A percentile compares a stretch with the other conserved stretches of the same genome.
phyloP scores from a whole-genome alignment of 2,329 filamentous ascomycete species.

The Didymella lethalis region DNA sequence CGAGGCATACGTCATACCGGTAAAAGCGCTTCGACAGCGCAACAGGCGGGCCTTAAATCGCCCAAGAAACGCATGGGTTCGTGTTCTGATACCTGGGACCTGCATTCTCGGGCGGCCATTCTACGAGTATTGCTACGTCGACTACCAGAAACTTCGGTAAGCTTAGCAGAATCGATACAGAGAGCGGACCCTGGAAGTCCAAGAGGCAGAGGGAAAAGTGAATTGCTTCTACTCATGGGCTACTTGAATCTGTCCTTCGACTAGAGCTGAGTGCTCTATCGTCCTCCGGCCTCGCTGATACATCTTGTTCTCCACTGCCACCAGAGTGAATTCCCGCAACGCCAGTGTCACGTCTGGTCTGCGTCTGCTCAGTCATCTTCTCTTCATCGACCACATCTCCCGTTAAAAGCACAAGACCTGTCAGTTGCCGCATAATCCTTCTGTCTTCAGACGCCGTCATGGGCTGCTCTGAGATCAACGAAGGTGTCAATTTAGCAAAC shows the following conservation, averaged over 20 bases:
- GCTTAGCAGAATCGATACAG: too few species aligned
- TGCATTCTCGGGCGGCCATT: background rate
- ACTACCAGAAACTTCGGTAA: too few species aligned
- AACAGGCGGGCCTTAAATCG: conserved; percentile 5
- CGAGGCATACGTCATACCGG: conserved; percentile 27
- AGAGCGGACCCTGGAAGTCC: too few species aligned
- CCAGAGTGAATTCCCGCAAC: background rate
- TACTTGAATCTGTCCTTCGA: background rate
- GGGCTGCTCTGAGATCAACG: conserved; percentile 32
- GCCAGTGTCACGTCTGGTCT: background rate
- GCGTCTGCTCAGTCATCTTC: background rate
- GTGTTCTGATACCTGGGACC: background rate
- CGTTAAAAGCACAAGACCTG: conserved; percentile 14
- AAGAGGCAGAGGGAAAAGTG: background rate
- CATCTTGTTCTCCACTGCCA: background rate
- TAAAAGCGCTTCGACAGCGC: conserved; percentile 10
- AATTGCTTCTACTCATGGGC: background rate
- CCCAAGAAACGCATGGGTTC: background rate
- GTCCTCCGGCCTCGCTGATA: background rate
- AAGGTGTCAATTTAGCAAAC: conserved; percentile 47
- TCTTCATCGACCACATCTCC: background rate
- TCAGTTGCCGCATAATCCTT: conserved; percentile 22
- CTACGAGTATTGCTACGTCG: conserved; percentile 4
- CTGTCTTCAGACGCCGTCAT: conserved; percentile 28
- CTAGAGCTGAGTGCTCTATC: background rate